Conservation (phyloP, 805 yeast species). For the Hanseniaspora valbyensis region DNA sequence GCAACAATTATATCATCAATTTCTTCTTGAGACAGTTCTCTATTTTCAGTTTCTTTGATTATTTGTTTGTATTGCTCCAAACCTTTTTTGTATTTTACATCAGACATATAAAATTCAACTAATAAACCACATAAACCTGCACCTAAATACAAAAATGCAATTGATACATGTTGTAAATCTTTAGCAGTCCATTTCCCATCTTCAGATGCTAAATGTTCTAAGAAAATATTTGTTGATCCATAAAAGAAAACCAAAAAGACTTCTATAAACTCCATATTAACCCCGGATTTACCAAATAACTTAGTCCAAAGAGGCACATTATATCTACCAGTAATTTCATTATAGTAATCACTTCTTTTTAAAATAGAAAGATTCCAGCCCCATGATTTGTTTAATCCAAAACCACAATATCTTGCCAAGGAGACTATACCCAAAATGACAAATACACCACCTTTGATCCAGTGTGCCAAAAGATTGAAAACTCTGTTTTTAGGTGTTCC, state of each 20-base stretch:
- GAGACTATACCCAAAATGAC: constrained; percentile 63
- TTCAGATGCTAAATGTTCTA: constrained; percentile 72
- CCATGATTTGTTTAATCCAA: constrained; percentile 64
- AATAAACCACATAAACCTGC: constrained; percentile 85
- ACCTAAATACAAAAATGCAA: constrained; percentile 85
- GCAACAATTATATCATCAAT: constrained; percentile 27
- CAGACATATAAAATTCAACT: constrained; percentile 53
- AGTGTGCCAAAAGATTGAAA: constrained; percentile 83
- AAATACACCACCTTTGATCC: constrained; percentile 91
- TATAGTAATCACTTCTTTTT: constrained; percentile 19
- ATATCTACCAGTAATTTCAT: constrained; percentile 23
- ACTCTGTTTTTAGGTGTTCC: constrained; percentile 53
- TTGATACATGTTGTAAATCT: constrained; percentile 80
- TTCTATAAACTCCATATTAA: constrained; percentile 78
- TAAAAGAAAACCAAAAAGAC: constrained; percentile 70
- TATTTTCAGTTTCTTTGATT: constrained; percentile 3
- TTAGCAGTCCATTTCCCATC: constrained; percentile 84
- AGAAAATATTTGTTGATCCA: constrained; percentile 78
- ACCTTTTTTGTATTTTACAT: constrained; percentile 47
- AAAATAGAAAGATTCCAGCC: constrained; percentile 65
- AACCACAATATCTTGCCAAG: constrained; percentile 82
- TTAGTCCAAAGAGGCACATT: constrained; percentile 17
- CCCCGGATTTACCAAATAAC: constrained; percentile 15
- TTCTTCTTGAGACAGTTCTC: constrained; percentile 10
- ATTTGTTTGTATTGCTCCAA: constrained; percentile 23